Evolutionary conservation across 2,329 filamentous ascomycete species (phyloP).

Genomic region (Hypocreales sp.): DNA sequence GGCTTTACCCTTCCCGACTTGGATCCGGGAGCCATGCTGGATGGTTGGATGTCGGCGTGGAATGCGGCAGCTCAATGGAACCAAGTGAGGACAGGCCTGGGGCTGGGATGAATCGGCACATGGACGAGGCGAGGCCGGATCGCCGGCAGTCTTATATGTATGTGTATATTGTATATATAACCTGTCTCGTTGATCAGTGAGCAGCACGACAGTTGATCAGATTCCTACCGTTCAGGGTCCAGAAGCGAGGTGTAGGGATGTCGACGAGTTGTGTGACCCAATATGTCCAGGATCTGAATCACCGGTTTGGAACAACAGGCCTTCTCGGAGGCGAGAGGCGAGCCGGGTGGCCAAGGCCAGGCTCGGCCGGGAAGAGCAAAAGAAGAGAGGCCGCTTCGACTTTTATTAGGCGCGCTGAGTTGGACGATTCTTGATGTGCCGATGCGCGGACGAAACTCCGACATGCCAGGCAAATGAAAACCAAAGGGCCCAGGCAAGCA

Average conservation of each 20-base stretch:
- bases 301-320: slow-evolving; percentile 19
- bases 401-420: no score
- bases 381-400: slow-evolving; percentile 2
- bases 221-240: slow-evolving; percentile 1
- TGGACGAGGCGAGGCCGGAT: slow-evolving; percentile 3
- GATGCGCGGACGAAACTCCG: slow-evolving; percentile 3
- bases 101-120: slow-evolving; percentile 5
- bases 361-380: slow-evolving; percentile 1
- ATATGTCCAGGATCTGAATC: slow-evolving; percentile 20
- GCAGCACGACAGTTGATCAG: neutral
- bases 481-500: no score
- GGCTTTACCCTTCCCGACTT: slow-evolving; percentile 18
- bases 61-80: neutral
- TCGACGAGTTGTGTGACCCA: slow-evolving; percentile 17
- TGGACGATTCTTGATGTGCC: slow-evolving; percentile 3
- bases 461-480: slow-evolving; percentile 3
- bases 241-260: slow-evolving; percentile 14
- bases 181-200: neutral
- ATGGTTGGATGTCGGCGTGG: neutral
- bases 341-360: slow-evolving; percentile 7
- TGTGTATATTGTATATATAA: slow-evolving; percentile 6
- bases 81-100: neutral
- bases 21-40: slow-evolving; percentile 15
- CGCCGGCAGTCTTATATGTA: no score
- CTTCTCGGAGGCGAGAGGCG: slow-evolving; percentile 17